Conservation (phyloP, 306 rosid genomes). For the Betula pendula region DNA sequence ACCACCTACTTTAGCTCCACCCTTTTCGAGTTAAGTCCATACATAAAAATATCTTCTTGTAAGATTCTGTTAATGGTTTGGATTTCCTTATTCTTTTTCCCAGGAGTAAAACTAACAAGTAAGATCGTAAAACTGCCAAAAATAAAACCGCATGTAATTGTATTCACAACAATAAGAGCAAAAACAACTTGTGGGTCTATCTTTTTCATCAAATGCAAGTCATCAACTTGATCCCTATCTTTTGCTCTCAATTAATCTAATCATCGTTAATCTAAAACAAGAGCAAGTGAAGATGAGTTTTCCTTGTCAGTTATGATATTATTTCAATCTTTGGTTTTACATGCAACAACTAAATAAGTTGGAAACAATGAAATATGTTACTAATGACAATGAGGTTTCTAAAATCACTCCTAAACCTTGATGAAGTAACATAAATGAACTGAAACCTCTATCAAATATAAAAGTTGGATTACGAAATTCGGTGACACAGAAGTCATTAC, state of each 20-base stretch:
- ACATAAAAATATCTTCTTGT: background rate
- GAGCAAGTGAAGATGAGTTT: background rate
- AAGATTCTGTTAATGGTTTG: background rate
- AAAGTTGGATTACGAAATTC: background rate
- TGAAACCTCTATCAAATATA: background rate
- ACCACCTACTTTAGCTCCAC: background rate
- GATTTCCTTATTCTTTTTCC: background rate
- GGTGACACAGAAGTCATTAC: background rate
- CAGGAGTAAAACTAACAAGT: background rate
- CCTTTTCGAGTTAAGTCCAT: background rate
- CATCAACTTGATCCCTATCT: background rate
- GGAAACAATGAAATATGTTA: slow-evolving; percentile 1
- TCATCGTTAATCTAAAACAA: background rate
- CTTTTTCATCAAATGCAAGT: background rate
- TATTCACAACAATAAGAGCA: background rate
- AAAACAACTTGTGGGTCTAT: background rate
- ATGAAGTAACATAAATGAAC: background rate
- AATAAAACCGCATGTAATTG: background rate
- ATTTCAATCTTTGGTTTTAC: background rate
- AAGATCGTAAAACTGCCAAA: background rate
- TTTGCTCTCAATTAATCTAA: background rate
- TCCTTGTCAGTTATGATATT: background rate
- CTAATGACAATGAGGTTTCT: background rate
- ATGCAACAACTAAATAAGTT: background rate
- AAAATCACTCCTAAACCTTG: background rate